Evolutionary conservation across 169 alveolate species (phyloP).

Genomic region (Neospora caninum): DNA sequence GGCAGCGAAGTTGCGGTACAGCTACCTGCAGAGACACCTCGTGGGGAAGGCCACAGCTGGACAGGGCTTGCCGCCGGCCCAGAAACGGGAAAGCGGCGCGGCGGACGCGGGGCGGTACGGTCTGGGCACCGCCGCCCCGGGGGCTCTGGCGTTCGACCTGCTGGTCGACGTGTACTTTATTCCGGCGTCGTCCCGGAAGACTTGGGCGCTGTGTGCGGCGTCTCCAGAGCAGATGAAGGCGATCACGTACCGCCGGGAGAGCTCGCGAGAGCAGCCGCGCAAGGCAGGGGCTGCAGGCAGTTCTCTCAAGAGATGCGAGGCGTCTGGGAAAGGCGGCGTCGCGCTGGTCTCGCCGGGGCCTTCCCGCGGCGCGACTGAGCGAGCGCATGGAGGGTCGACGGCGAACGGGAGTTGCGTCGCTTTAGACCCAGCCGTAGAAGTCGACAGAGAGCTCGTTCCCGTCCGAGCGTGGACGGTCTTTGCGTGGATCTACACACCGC

Average conservation of each 20-base stretch:
- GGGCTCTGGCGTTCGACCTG: not conserved
- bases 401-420: conserved; percentile 26
- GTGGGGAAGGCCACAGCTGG: not conserved
- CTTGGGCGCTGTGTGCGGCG: conserved; percentile 1
- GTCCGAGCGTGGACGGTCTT: not conserved
- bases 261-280: not conserved
- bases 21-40: not conserved
- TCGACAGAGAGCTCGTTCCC: not conserved
- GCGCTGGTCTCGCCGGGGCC: not conserved
- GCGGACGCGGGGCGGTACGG: not conserved
- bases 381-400: not conserved
- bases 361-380: not conserved
- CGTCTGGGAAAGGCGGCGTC: not conserved
- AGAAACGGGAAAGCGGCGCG: not conserved
- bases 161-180: not conserved
- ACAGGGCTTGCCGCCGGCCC: not conserved
- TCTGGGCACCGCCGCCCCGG: not conserved
- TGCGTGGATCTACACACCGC: not conserved
- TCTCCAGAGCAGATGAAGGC: not conserved
- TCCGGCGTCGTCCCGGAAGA: not conserved
- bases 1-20: not conserved
- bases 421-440: not conserved
- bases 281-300: not conserved
- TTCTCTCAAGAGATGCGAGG: not conserved
- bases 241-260: not conserved